Percentiles rank a stretch among this genome's conserved stretches.
phyloP scores from a whole-genome alignment of 2,329 filamentous ascomycete species.

The Cordyceps fumosorosea region DNA sequence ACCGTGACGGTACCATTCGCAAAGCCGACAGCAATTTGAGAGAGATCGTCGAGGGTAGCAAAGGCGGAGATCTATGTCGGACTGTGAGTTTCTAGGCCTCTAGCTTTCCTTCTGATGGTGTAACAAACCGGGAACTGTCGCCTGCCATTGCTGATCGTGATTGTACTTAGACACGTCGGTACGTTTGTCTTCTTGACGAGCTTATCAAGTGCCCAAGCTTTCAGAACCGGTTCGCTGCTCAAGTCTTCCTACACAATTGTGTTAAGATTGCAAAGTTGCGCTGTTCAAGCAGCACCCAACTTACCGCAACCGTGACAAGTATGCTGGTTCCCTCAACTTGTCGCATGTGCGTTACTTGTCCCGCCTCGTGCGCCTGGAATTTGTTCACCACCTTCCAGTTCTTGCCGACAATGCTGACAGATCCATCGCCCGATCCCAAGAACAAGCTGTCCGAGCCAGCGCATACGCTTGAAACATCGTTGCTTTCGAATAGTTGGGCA shows the following conservation, averaged over 20 bases:
- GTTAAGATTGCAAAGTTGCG: background rate
- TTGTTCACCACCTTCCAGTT: conserved; percentile 79
- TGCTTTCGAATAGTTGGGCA: conserved; percentile 72
- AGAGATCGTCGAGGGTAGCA: conserved; percentile 76
- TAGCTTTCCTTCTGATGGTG: fast-evolving
- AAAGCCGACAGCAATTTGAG: conserved; percentile 91
- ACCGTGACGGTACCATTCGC: conserved; percentile 92
- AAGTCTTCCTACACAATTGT: conserved; percentile 62
- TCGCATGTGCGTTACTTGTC: conserved; percentile 82
- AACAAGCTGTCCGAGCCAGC: conserved; percentile 87
- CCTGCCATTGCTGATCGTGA: conserved; percentile 81
- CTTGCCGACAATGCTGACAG: conserved; percentile 79
- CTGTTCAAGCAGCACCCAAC: conserved; percentile 16
- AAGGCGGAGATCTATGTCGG: conserved; percentile 73
- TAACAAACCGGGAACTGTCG: conserved; percentile 75
- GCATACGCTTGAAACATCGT: conserved; percentile 74
- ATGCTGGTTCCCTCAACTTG: conserved; percentile 83
- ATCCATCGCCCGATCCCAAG: conserved; percentile 76
- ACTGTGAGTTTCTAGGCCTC: conserved; percentile 10
- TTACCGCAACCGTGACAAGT: conserved; percentile 70
- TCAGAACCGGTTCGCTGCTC: conserved; percentile 78
- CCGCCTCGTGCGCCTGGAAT: conserved; percentile 79
- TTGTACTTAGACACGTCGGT: conserved; percentile 79
- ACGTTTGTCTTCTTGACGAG: conserved; percentile 87
- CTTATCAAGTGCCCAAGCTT: conserved; percentile 97